Conservation (phyloP, 2,329 filamentous ascomycete genomes). For the Calonectria hawksworthii region DNA sequence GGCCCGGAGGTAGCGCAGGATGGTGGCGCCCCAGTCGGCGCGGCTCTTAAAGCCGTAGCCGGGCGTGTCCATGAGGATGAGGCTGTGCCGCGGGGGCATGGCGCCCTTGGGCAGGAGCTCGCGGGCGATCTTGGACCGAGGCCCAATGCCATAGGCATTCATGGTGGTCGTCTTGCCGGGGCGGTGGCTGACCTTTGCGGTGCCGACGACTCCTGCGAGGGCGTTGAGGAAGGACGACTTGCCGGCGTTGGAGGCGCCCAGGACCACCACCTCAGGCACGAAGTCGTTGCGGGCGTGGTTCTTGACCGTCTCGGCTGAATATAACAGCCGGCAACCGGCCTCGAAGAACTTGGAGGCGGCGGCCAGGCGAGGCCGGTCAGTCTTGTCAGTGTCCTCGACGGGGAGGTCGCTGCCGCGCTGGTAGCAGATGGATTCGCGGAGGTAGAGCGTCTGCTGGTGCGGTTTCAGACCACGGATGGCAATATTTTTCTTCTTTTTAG, state of each 20-base stretch:
- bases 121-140: constrained; percentile 48
- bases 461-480: constrained; percentile 36
- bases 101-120: constrained; percentile 51
- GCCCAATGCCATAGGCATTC: constrained; percentile 70
- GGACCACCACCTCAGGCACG: constrained; percentile 77
- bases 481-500: constrained; percentile 20
- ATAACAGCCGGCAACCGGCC: constrained; percentile 57
- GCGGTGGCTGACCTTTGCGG: constrained; percentile 64
- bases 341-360: constrained; percentile 51
- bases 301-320: constrained; percentile 63
- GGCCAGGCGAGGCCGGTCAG: constrained; percentile 43
- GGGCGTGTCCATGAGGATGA: constrained; percentile 66
- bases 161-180: constrained; percentile 69
- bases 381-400: constrained; percentile 32
- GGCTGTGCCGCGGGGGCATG: constrained; percentile 59
- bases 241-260: constrained; percentile 90
- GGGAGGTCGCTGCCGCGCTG: constrained; percentile 26
- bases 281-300: constrained; percentile 65
- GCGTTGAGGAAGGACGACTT: constrained; percentile 93
- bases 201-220: constrained; percentile 67
- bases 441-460: constrained; percentile 35
- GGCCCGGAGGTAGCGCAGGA: constrained; percentile 64
- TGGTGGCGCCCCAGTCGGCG: constrained; percentile 66
- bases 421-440: constrained; percentile 42
- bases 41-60: constrained; percentile 64